Conservation (phyloP, 345 rosid species). For the Sonneratia alba region DNA sequence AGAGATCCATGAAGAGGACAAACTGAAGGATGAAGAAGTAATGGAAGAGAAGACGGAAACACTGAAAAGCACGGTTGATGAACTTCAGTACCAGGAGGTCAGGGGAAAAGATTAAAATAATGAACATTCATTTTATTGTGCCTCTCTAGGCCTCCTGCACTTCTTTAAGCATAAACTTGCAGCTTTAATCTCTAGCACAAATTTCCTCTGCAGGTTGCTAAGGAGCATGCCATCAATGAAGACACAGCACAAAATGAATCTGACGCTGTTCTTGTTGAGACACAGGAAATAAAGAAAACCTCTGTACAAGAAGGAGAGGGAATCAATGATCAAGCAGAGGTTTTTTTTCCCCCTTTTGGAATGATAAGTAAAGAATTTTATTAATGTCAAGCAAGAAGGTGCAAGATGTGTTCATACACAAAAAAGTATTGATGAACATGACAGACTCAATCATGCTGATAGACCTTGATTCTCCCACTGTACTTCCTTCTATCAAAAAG, state of each 20-base stretch:
- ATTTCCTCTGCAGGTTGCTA: background rate
- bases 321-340: background rate
- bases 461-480: too few species aligned
- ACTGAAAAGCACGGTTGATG: background rate
- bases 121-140: background rate
- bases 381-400: too few species aligned
- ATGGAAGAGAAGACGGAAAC: background rate
- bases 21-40: slow-evolving; percentile 4
- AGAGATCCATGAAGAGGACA: background rate
- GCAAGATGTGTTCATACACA: too few species aligned
- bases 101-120: background rate
- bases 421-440: too few species aligned
- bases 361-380: too few species aligned
- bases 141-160: background rate
- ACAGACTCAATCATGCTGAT: too few species aligned
- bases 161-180: background rate
- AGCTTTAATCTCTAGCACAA: background rate
- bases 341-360: too few species aligned
- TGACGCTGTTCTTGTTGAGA: background rate
- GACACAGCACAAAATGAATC: background rate
- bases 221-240: background rate
- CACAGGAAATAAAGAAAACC: background rate
- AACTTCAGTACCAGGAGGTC: slow-evolving; percentile 5
- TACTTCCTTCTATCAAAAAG: too few species aligned
- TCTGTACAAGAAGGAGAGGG: background rate